phyloP scores from a whole-genome alignment of 352 stramenopile species.

The Blastocystis sp. region DNA sequence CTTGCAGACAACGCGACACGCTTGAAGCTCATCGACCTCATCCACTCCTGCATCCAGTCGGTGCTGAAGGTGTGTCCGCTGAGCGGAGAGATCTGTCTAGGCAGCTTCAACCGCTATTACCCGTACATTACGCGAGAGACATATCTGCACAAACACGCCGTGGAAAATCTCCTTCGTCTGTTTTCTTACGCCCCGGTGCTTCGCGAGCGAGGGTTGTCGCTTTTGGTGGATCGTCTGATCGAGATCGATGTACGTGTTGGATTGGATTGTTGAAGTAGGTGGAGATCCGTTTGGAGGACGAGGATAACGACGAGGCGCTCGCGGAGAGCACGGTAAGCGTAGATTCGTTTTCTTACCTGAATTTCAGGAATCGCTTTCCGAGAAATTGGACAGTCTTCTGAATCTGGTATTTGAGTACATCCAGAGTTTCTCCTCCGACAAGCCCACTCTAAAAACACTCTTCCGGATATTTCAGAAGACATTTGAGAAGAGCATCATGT shows the following conservation, averaged over 20 bases:
- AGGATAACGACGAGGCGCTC: conserved; percentile 72
- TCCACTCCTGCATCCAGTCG: background rate
- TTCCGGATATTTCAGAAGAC: conserved; percentile 62
- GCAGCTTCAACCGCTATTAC: background rate
- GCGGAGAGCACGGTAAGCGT: conserved; percentile 70
- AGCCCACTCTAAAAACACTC: conserved; percentile 41
- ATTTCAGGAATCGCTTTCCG: conserved; percentile 70
- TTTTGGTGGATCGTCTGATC: conserved; percentile 74
- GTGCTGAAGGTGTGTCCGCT: conserved; percentile 1
- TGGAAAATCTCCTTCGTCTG: background rate
- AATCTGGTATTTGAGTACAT: conserved; percentile 75
- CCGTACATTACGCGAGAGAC: conserved; percentile 25
- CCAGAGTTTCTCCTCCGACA: conserved; percentile 57
- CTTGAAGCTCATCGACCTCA: background rate
- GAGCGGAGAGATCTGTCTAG: conserved; percentile 4
- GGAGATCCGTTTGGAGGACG: conserved; percentile 75
- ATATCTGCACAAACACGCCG: conserved; percentile 33
- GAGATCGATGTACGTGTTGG: conserved; percentile 65
- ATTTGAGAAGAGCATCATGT: conserved; percentile 54
- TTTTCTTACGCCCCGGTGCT: conserved; percentile 59
- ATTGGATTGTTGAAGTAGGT: conserved; percentile 58
- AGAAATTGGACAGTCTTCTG: conserved; percentile 77
- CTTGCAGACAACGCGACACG: background rate
- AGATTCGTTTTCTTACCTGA: conserved; percentile 60
- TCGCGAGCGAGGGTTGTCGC: conserved; percentile 70